phyloP scores from a whole-genome alignment of 108 stramenopile genomes.

The Thalassiosira profunda region DNA sequence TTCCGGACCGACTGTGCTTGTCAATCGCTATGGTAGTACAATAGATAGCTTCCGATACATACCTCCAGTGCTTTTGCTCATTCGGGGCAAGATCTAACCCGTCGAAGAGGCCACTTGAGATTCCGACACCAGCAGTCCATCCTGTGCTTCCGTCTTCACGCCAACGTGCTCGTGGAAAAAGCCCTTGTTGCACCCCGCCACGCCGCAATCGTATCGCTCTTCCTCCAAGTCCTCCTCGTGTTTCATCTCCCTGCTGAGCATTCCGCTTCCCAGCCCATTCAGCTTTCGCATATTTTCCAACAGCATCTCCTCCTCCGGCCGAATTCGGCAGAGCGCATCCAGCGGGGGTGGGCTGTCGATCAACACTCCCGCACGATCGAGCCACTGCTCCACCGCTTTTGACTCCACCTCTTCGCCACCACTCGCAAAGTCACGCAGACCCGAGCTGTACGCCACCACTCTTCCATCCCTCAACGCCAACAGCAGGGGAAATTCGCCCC shows the following conservation, averaged over 20 bases:
- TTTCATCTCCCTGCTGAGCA: neutral
- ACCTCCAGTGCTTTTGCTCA: too few relatives aligned
- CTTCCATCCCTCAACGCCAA: slow-evolving; percentile 73
- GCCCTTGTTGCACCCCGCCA: slow-evolving; percentile 67
- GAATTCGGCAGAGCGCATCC: slow-evolving; percentile 70
- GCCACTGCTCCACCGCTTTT: slow-evolving; percentile 64
- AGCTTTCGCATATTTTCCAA: slow-evolving; percentile 58
- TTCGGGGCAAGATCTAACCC: too few relatives aligned
- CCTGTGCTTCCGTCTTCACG: slow-evolving; percentile 63
- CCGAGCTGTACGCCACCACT: slow-evolving; percentile 58
- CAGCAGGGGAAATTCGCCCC: slow-evolving; percentile 67
- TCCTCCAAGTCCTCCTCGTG: slow-evolving; percentile 22
- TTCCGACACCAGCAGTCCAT: slow-evolving; percentile 73
- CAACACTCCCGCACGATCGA: slow-evolving; percentile 71
- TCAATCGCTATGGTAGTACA: too few relatives aligned
- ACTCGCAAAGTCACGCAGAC: slow-evolving; percentile 45
- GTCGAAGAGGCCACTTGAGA: too few relatives aligned
- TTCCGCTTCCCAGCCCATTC: slow-evolving; percentile 6
- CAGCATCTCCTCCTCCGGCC: slow-evolving; percentile 76
- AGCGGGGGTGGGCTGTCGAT: slow-evolving; percentile 45
- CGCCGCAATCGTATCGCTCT: slow-evolving; percentile 75
- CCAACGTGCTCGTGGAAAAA: slow-evolving; percentile 88
- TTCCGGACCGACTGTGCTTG: too few relatives aligned
- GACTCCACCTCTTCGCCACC: slow-evolving; percentile 40
- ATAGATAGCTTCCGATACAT: too few relatives aligned